Conservation (phyloP, 2,329 filamentous ascomycete species). For the Hortaea sp. region DNA sequence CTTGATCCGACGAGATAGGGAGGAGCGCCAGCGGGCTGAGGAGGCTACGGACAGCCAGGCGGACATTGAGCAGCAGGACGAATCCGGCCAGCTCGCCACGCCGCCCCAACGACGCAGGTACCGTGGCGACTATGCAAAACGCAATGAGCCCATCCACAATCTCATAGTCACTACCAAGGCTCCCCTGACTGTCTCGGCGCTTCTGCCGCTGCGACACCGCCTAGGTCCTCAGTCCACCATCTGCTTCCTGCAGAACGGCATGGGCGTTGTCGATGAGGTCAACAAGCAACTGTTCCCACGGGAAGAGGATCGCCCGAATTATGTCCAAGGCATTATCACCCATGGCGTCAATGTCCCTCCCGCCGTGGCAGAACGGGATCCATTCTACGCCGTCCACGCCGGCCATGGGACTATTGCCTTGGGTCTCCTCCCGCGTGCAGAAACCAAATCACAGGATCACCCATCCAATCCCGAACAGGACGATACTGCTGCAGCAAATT, state of each 20-base stretch:
- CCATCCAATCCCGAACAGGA: background rate
- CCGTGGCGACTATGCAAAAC: constrained; percentile 2
- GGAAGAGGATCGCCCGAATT: constrained; percentile 55
- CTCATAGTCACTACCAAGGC: constrained; percentile 75
- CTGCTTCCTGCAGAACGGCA: constrained; percentile 67
- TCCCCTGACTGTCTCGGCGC: constrained; percentile 52
- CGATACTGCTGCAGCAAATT: constrained; percentile 27
- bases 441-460: constrained; percentile 8
- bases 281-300: constrained; percentile 62
- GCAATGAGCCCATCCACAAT: constrained; percentile 50
- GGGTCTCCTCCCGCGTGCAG: constrained; percentile 36
- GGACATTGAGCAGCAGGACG: background rate
- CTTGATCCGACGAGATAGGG: constrained; percentile 5
- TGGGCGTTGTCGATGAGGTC: constrained; percentile 73
- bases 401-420: constrained; percentile 51
- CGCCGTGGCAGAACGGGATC: constrained; percentile 22
- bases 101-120: constrained; percentile 9
- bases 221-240: constrained; percentile 61
- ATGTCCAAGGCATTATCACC: constrained; percentile 59
- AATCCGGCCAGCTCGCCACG: constrained; percentile 7
- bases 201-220: constrained; percentile 56
- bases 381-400: constrained; percentile 47
- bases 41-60: background rate
- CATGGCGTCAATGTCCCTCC: constrained; percentile 43
- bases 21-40: constrained; percentile 4